phyloP scores from a whole-genome alignment of 768 basidiomycete species.

The Lactarius tabidus region DNA sequence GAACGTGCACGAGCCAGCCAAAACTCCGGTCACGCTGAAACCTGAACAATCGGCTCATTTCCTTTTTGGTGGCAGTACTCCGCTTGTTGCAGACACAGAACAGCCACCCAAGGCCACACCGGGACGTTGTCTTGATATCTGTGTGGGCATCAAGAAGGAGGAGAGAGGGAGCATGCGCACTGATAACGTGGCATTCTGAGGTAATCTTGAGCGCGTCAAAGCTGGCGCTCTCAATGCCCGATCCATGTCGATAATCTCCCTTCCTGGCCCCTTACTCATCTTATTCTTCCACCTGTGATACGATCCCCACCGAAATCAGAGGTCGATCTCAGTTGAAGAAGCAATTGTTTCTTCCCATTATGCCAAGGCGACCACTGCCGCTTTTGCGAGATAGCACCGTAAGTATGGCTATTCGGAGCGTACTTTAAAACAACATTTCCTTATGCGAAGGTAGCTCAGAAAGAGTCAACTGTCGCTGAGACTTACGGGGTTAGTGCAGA shows the following conservation, averaged over 20 bases:
- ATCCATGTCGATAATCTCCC: no score
- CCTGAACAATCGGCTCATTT: neutral
- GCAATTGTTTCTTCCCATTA: neutral
- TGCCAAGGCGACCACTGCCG: no score
- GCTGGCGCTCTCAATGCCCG: conserved; percentile 10
- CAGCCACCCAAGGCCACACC: no score
- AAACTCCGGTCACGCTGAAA: neutral
- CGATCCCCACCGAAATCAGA: neutral
- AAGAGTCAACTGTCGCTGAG: no score
- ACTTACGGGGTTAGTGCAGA: no score
- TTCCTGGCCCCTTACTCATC: neutral
- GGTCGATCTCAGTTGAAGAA: neutral
- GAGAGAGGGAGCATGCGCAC: neutral
- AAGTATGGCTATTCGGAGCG: no score
- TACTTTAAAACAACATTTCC: no score
- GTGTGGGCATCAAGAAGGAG: neutral
- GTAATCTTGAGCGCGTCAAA: conserved; percentile 6
- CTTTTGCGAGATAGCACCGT: neutral
- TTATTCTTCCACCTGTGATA: neutral
- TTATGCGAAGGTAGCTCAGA: no score
- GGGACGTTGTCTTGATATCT: neutral
- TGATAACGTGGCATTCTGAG: conserved; percentile 17
- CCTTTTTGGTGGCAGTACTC: no score
- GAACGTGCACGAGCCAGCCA: neutral
- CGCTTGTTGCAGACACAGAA: no score